Evolutionary conservation across 345 rosid species (phyloP), one percentile per base, ranked within the genome.

Genomic region (Orychophragmus violaceus): DNA sequence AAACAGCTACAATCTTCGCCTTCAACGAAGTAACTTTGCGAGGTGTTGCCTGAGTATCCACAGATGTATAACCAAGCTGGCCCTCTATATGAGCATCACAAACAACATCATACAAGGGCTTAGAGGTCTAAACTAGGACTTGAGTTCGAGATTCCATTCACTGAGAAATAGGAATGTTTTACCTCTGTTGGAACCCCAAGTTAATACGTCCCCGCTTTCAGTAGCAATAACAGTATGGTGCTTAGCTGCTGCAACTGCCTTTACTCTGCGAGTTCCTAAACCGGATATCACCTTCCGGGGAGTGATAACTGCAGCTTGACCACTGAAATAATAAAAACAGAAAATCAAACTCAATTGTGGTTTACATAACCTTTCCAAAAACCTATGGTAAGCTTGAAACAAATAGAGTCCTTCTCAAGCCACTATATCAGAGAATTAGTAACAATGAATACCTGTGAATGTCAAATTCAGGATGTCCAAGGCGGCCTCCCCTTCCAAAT

Each of bases 151-250:
- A 64, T 37, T 10, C 12, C 44, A 59, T 58, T 16, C 24, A 50
- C 48, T 16, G 14, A 11, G 11, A 17, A 35, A 30, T 36, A 57
- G 54, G 42, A 33, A 50, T 37, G 23, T 5, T 61, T 72, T 82
- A 90, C 99, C 99, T 85, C 99, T 86, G 77, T 90, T 90, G 60
- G 97, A 94, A 74, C 99, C 99, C 97, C 99, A 94, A 7, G 99
- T 88, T 77, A 82, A 85, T 24, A 94, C 95, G 63, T 83, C 91
- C 71, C 99, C 99, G 8, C 86, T 79, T 77, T 90, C 96, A 8
- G 91, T 88, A 71, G 92, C 95, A 79, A 90, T 78, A 68, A 94
- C 90, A 35, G 97, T 87, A 80, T 94, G 99, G 75, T 94, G 99
- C 76, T 94, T 94, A 71, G 99, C 97, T 69, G 99, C 99, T 32